phyloP scores from a whole-genome alignment of 2,329 filamentous ascomycete genomes.

The Sclerotinia nivalis region DNA sequence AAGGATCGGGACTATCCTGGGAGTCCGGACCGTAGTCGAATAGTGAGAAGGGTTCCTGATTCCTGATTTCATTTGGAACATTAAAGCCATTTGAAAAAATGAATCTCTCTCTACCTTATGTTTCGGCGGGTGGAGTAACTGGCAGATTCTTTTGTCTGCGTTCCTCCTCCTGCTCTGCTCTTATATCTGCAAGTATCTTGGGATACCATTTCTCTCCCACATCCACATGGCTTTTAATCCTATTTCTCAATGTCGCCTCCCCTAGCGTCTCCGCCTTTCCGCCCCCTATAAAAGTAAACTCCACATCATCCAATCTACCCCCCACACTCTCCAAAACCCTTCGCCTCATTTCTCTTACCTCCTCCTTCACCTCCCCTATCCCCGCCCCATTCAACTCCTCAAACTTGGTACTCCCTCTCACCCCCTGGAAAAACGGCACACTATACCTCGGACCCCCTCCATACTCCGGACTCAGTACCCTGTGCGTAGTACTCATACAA shows the following conservation, averaged over 20 bases:
- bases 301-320: slow-evolving; percentile 68
- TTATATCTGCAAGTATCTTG: slow-evolving; percentile 54
- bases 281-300: slow-evolving; percentile 79
- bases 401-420: slow-evolving; percentile 76
- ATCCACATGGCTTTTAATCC: slow-evolving; percentile 84
- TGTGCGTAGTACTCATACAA: slow-evolving; percentile 78
- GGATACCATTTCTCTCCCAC: slow-evolving; percentile 82
- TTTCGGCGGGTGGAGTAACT: slow-evolving; percentile 19
- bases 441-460: slow-evolving; percentile 74
- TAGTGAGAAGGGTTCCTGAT: background rate
- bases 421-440: slow-evolving; percentile 87
- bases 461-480: slow-evolving; percentile 71
- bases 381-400: slow-evolving; percentile 57
- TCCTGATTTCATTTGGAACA: background rate
- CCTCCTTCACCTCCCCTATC: slow-evolving; percentile 53
- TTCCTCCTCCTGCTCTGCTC: slow-evolving; percentile 56
- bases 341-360: slow-evolving; percentile 62
- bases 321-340: slow-evolving; percentile 58
- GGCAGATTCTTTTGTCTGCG: slow-evolving; percentile 32
- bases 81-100: slow-evolving; percentile 4
- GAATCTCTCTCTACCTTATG: background rate
- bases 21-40: background rate
- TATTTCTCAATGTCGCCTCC: slow-evolving; percentile 80
- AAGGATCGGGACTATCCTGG: background rate
- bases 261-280: slow-evolving; percentile 65